Conservation (phyloP, 2,329 filamentous ascomycete species). For the Aspergillus sp. region DNA sequence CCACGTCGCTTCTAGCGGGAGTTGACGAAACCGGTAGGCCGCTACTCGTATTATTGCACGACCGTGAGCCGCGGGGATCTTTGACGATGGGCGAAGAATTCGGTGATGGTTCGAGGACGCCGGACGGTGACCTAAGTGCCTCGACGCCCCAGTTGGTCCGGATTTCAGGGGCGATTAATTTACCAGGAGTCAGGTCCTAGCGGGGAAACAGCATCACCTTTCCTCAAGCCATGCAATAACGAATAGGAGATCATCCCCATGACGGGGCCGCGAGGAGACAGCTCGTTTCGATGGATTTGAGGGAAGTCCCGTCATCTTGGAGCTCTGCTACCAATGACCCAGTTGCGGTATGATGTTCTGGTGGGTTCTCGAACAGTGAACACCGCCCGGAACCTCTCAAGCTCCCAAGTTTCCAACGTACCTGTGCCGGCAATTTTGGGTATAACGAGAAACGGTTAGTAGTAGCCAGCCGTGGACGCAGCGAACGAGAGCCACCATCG, state of each 20-base stretch:
- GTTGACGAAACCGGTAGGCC: neutral
- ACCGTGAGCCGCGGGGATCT: neutral
- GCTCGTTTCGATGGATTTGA: neutral
- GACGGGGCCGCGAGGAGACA: neutral
- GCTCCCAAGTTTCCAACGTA: neutral
- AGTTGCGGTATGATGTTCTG: conserved; percentile 8
- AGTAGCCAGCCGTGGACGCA: neutral
- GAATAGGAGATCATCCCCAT: conserved; percentile 1
- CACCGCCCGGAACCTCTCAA: neutral
- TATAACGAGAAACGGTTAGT: conserved; percentile 9
- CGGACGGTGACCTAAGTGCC: neutral
- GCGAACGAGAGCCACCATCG: neutral
- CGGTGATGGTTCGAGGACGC: neutral
- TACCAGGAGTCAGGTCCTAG: neutral
- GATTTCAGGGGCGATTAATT: conserved; percentile 4
- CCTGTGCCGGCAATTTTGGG: conserved; percentile 6
- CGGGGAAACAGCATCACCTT: neutral
- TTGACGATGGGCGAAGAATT: neutral
- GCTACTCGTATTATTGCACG: neutral
- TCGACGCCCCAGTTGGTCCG: neutral
- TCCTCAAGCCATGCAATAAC: neutral
- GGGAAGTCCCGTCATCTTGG: neutral
- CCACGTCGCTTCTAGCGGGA: conserved; percentile 11
- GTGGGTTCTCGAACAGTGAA: conserved; percentile 1
- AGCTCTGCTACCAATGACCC: neutral